Conservation (phyloP, 441 rosid genomes). For the Euphorbia schlechtendalii region DNA sequence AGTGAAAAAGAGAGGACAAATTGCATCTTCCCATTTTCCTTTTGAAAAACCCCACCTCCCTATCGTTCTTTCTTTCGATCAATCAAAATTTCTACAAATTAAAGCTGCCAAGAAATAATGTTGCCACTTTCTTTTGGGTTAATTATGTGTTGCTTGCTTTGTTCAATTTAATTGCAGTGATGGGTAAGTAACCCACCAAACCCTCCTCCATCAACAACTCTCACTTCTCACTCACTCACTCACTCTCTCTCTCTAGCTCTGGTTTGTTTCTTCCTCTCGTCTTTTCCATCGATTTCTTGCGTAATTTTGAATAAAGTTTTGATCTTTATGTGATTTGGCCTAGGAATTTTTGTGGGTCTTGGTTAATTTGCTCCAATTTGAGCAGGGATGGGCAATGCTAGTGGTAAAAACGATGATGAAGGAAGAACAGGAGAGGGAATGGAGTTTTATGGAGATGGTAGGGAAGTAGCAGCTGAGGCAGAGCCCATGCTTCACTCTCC, state of each 20-base stretch:
- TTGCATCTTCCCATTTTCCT: constrained; percentile 24
- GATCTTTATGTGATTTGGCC: constrained; percentile 2
- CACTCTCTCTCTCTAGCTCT: not conserved
- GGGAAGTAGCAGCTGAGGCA: constrained; percentile 19
- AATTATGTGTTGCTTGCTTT: constrained; percentile 24
- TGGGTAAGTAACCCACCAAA: constrained; percentile 31
- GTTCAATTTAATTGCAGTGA: constrained; percentile 27
- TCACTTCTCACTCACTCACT: constrained; percentile 8
- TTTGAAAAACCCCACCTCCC: not conserved
- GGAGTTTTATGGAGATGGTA: constrained; percentile 22
- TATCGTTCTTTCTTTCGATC: constrained; percentile 11
- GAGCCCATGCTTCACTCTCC: constrained; percentile 31
- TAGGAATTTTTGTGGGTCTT: constrained; percentile 18
- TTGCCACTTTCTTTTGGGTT: constrained; percentile 23
- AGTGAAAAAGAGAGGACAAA: constrained; percentile 22
- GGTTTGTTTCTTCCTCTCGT: not conserved
- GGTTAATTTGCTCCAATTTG: constrained; percentile 14
- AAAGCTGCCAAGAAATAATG: constrained; percentile 23
- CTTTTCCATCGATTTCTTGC: not conserved
- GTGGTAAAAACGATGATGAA: constrained; percentile 43
- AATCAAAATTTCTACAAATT: constrained; percentile 14
- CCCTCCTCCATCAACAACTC: constrained; percentile 16
- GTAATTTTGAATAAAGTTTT: constrained; percentile 6
- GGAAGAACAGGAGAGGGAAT: constrained; percentile 29
- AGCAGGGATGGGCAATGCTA: constrained; percentile 61